Evolutionary conservation across 2,329 filamentous ascomycete species (phyloP).

Genomic region (Trichoderma citrinoviride): DNA sequence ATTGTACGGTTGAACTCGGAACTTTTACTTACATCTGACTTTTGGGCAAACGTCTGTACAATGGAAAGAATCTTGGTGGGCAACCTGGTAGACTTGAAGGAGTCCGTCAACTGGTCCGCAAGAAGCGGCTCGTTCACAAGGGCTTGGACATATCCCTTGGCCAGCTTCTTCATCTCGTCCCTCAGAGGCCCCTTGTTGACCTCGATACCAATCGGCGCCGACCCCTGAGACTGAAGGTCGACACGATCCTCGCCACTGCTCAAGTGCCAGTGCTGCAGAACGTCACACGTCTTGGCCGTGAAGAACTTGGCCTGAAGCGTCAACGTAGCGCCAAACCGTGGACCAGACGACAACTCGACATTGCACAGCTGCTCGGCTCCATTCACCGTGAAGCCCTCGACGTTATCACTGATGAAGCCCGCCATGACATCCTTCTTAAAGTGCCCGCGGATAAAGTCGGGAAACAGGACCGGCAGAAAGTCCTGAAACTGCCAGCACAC

Average conservation of each 20-base stretch:
- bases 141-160: conserved; percentile 49
- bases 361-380: conserved; percentile 43
- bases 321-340: conserved; percentile 44
- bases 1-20: background rate
- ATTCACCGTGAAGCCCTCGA: conserved; percentile 43
- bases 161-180: conserved; percentile 46
- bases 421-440: conserved; percentile 50
- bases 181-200: conserved; percentile 40
- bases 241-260: conserved; percentile 38
- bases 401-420: conserved; percentile 49
- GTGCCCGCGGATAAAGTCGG: conserved; percentile 50
- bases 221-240: conserved; percentile 41
- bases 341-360: conserved; percentile 50
- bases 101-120: conserved; percentile 50
- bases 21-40: conserved; percentile 41
- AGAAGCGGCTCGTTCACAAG: conserved; percentile 48
- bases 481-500: conserved; percentile 60
- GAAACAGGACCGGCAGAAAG: conserved; percentile 53
- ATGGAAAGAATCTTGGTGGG: conserved; percentile 48
- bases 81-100: conserved; percentile 44
- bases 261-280: conserved; percentile 52
- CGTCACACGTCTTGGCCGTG: conserved; percentile 46
- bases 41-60: conserved; percentile 47
- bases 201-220: conserved; percentile 53
- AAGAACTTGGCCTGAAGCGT: conserved; percentile 53